Evolutionary conservation across 768 basidiomycete species (phyloP), one percentile per base, ranked within the genome.

Genomic region (Suillus bovinus): DNA sequence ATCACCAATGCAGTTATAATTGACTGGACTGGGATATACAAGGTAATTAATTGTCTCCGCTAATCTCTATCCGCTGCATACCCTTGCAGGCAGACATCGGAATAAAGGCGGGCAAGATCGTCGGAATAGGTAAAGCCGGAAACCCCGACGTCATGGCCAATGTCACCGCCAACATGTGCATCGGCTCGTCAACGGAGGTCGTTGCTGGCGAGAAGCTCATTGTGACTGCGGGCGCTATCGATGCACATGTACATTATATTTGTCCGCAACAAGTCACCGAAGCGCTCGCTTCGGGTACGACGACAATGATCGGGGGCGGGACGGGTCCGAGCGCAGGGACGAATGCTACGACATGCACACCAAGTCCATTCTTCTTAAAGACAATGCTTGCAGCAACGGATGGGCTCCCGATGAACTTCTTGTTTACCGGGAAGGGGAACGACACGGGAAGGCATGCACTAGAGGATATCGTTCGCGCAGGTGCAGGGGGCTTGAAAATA

Each of bases 121-220:
- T 80, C 14, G 94, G 91, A 0, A 89, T 99, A 58, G 97, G 96
- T n/a, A 99, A 99, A 75, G 93, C 94, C 10, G 97, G 97, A 1
- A 99, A 99, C 74, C 95, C 94, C 4, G 94, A 98, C 70, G 81
- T 91, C 59, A 97, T 97, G 94, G 85, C 86, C 11, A 81, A 82
- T 42, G 90, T 98, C 33, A 80, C 89, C 63, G 82, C 83, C 0
- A 74, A 79, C 6, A 86, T 99, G 69, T 71, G 93, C 64, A 84
- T 99, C 57, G 96, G 96, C 42, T 93, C 92, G 14, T 90, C 89
- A 7, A 99, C 96, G 2, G 97, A 99, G 74, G 94, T 92, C 61
- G 90, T 99, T 65, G 96, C 97, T 0, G 96, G 96, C 50, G 97
- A 99, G 74, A 91, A 94, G 68, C 82, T 95, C 58, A 94, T 99